Conservation (phyloP, 148 eudicot genomes). For the Rhododendron kiyosumense region DNA sequence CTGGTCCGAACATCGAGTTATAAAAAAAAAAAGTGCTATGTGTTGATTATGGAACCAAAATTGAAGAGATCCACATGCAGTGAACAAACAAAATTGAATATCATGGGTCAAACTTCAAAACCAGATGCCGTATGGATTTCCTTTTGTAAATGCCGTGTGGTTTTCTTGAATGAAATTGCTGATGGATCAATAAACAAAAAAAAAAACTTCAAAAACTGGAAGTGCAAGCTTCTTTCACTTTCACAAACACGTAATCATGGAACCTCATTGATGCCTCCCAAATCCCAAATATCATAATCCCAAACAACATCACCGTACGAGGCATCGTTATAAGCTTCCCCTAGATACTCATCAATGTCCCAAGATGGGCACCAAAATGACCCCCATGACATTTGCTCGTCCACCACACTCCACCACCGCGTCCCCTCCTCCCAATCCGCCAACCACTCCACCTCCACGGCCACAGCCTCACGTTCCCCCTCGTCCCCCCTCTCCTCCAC, state of each 20-base stretch:
- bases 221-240: not conserved
- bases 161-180: not conserved
- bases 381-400: conserved; percentile 71
- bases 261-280: conserved; percentile 25
- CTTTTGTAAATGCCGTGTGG: not conserved
- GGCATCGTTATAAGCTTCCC: conserved; percentile 14
- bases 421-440: conserved; percentile 27
- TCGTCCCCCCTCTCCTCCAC: not conserved
- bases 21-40: too few relatives aligned
- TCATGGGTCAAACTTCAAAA: too few relatives aligned
- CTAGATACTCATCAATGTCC: conserved; percentile 31
- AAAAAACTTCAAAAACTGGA: not conserved
- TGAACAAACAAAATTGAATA: too few relatives aligned
- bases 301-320: conserved; percentile 39
- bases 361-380: conserved; percentile 44
- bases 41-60: too few relatives aligned
- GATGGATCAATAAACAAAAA: not conserved
- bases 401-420: conserved; percentile 27
- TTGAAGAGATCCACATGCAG: too few relatives aligned
- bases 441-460: conserved; percentile 9
- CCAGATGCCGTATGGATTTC: too few relatives aligned
- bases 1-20: too few relatives aligned
- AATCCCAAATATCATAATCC: conserved; percentile 51
- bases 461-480: not conserved
- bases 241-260: conserved; percentile 16